Percentiles rank a stretch among this genome's conserved stretches.
These are phyloP conservation scores for Casaregolazyma suthepensis DNA, from an alignment of 1,139 yeast genomes.

Conservation along the genomic window DNA sequence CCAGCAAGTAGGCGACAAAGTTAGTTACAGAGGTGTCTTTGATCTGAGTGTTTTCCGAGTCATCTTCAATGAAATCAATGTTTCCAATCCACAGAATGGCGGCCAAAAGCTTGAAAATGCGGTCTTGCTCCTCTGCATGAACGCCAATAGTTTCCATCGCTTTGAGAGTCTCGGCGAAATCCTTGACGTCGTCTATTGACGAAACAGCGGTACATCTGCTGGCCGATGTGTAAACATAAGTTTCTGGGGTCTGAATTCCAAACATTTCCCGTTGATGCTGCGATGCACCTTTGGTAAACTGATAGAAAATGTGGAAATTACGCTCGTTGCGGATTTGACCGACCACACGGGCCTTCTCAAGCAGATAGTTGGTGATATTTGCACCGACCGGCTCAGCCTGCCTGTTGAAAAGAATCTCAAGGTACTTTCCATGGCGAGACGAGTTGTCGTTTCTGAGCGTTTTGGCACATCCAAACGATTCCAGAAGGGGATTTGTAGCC, in stretches of 20 bases:
- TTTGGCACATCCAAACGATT: constrained; percentile 97
- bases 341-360: constrained; percentile 94
- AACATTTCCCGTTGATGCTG: constrained; percentile 73
- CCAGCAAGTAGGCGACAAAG: constrained; percentile 86
- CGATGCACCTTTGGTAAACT: constrained; percentile 86
- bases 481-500: constrained; percentile 94
- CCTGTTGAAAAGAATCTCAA: constrained; percentile 81
- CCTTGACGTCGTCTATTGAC: constrained; percentile 76
- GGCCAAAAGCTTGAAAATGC: constrained; percentile 78
- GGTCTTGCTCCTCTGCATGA: constrained; percentile 75
- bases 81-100: constrained; percentile 94
- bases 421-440: constrained; percentile 94
- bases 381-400: constrained; percentile 90
- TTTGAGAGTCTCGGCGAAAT: constrained; percentile 69
- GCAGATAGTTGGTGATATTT: constrained; percentile 86
- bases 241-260: constrained; percentile 92
- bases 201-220: constrained; percentile 82
- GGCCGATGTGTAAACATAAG: constrained; percentile 81
- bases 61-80: constrained; percentile 66
- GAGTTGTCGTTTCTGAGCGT: constrained; percentile 94
- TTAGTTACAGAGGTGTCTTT: constrained; percentile 85
- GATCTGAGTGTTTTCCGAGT: constrained; percentile 75
- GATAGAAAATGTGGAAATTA: constrained; percentile 95
- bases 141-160: constrained; percentile 91
- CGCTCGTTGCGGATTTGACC: constrained; percentile 89